Percentiles rank a stretch among this genome's conserved stretches.
Evolutionary conservation across 257 asterid genomes (phyloP).

Genomic region (Salvia rosmarinus): DNA sequence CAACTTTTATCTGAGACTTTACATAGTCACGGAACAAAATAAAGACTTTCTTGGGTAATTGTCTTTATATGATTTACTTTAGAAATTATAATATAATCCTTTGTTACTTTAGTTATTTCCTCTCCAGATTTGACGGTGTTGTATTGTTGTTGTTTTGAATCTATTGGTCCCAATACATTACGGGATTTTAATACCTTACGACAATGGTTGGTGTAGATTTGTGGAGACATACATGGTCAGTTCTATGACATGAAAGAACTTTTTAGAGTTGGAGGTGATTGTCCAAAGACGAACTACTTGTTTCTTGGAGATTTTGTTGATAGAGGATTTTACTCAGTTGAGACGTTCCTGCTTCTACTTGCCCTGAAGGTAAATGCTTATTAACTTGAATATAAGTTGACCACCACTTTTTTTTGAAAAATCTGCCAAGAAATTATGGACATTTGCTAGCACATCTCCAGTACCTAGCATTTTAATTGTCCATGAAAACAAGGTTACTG

Average conservation of each 20-base stretch:
- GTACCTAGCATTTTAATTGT: constrained; percentile 2
- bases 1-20: no score
- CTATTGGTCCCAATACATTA: constrained; percentile 24
- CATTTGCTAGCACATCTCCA: constrained; percentile 14
- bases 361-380: constrained; percentile 75
- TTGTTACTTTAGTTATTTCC: background rate
- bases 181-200: constrained; percentile 15
- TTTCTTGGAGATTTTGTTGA: constrained; percentile 99
- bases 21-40: no score
- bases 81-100: background rate
- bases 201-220: constrained; percentile 58
- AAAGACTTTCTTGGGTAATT: no score
- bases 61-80: background rate
- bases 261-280: constrained; percentile 95
- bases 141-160: background rate
- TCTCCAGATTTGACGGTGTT: constrained; percentile 3
- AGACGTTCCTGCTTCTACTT: constrained; percentile 92
- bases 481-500: constrained; percentile 13
- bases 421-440: constrained; percentile 8
- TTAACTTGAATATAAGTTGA: constrained; percentile 14
- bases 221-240: constrained; percentile 99
- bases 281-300: constrained; percentile 90
- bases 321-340: constrained; percentile 95
- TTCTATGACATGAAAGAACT: constrained; percentile 98
- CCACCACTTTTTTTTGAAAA: background rate